Evolutionary conservation across 2,329 filamentous ascomycete genomes (phyloP).

Genomic region (Magnaporthiopsis incrustans): DNA sequence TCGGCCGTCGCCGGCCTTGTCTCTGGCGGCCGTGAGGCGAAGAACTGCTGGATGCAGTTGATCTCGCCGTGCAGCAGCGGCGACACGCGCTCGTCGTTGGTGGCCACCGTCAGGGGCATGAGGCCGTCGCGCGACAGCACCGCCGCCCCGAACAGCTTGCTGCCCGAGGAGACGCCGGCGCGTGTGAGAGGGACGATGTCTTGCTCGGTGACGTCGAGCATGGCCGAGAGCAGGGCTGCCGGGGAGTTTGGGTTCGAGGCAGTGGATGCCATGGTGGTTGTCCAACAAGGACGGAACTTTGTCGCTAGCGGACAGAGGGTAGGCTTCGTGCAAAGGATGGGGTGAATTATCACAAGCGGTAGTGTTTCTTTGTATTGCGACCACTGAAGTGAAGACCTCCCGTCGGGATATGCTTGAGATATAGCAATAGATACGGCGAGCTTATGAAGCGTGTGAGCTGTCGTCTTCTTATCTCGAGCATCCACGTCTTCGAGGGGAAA

Average conservation of each 20-base stretch:
- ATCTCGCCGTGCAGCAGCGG: constrained; percentile 52
- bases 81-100: constrained; percentile 47
- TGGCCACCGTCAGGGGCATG: constrained; percentile 37
- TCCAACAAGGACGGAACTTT: background rate
- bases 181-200: constrained; percentile 43
- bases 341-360: too few species aligned
- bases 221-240: constrained; percentile 26
- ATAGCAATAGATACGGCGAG: too few species aligned
- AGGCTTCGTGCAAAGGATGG: too few species aligned
- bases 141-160: constrained; percentile 49
- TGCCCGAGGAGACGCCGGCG: constrained; percentile 40
- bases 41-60: constrained; percentile 53
- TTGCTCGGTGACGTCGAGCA: constrained; percentile 35
- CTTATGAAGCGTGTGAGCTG: background rate
- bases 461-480: background rate
- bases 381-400: too few species aligned
- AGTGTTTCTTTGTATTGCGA: too few species aligned
- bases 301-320: background rate
- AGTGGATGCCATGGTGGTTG: background rate
- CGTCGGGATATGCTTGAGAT: too few species aligned
- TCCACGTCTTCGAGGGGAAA: background rate
- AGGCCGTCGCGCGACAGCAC: constrained; percentile 37
- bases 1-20: constrained; percentile 27
- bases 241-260: constrained; percentile 18
- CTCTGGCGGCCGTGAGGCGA: constrained; percentile 27